Percentiles rank a stretch among this genome's conserved stretches.
Conservation (phyloP, 2,329 filamentous ascomycete genomes). For the Colletotrichum lindemuthianum region DNA sequence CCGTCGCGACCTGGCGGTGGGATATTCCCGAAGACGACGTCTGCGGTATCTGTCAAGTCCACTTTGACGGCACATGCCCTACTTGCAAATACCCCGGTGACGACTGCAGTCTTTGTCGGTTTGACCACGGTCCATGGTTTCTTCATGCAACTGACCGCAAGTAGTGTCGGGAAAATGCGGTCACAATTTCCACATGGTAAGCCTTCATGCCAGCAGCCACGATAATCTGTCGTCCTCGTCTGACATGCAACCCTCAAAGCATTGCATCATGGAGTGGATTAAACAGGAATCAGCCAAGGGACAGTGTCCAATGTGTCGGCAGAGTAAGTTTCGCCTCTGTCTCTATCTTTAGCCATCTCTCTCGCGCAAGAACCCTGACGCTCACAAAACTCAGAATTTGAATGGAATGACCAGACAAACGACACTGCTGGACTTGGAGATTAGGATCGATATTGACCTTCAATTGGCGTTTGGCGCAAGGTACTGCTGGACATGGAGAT, state of each 20-base stretch:
- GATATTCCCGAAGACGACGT: constrained; percentile 97
- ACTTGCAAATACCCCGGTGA: constrained; percentile 98
- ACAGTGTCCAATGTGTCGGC: constrained; percentile 97
- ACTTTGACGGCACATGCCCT: constrained; percentile 97
- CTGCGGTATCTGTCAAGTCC: constrained; percentile 97
- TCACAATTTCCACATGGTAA: constrained; percentile 97
- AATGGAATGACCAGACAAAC: constrained; percentile 52
- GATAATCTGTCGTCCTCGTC: constrained; percentile 8
- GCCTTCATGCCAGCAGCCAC: constrained; percentile 36
- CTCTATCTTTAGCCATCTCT: too few relatives aligned
- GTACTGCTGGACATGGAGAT: constrained; percentile 3
- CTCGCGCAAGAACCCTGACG: not conserved
- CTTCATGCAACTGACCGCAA: not conserved
- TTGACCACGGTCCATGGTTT: not conserved
- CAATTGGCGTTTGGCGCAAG: constrained; percentile 29
- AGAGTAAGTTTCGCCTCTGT: constrained; percentile 68
- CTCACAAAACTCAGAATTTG: constrained; percentile 46
- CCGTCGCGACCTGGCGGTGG: constrained; percentile 97
- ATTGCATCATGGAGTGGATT: constrained; percentile 96
- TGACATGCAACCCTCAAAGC: constrained; percentile 60
- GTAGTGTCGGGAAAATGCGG: constrained; percentile 95
- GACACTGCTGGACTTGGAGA: constrained; percentile 43
- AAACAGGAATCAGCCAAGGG: constrained; percentile 93
- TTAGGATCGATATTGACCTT: constrained; percentile 26
- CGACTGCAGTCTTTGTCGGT: constrained; percentile 88